Evolutionary conservation across 495 filamentous ascomycete genomes (phyloP), one percentile per base, ranked within the genome.

Genomic region (Penicillium antarcticum): DNA sequence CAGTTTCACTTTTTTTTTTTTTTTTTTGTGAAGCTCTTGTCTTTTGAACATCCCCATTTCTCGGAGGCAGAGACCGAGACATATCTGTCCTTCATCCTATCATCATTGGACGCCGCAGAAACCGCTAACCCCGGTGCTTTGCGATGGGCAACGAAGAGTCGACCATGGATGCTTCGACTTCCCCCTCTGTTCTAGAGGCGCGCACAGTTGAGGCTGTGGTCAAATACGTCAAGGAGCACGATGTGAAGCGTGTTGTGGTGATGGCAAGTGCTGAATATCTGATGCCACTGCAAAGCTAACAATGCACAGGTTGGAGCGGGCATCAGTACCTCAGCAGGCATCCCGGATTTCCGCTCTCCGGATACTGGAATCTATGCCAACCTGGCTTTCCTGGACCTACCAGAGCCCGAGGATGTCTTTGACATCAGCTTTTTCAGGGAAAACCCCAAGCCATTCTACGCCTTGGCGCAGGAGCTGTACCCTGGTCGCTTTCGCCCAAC

Each of bases 401-500:
- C 91, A 3, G 86, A 91, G 61, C 84, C 92, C 9, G 85, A 87
- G 66, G 77, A 77, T 35, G 79, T 75, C 11, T 96, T 97, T 68
- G 91, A 95, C 61, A 90, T 97, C 43, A 69, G 66, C 44, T 97
- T 88, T 73, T 98, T 98, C 77, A 77, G 84, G 39, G 47, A 80
- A 24, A 89, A 96, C 63, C 94, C 94, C 1, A 72, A 79, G 18
- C 92, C 95, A 0, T 98, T 98, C 75, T 98, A 97, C 70, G 81
- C 86, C 1, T 77, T 98, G 19, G 92, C 92, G 18, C 84, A 86
- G 52, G 92, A 97, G 63, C 78, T 98, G 10, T 95, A 95, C 65
- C 95, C 94, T 0, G 95, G 91, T n/a, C 83, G 85, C 57, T 96
- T 87, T 74, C 78, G 83, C 47, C 95, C 95, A 2, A 97, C 91